Evolutionary conservation across 495 filamentous ascomycete species (phyloP).

Genomic region (Echria macrotheca): DNA sequence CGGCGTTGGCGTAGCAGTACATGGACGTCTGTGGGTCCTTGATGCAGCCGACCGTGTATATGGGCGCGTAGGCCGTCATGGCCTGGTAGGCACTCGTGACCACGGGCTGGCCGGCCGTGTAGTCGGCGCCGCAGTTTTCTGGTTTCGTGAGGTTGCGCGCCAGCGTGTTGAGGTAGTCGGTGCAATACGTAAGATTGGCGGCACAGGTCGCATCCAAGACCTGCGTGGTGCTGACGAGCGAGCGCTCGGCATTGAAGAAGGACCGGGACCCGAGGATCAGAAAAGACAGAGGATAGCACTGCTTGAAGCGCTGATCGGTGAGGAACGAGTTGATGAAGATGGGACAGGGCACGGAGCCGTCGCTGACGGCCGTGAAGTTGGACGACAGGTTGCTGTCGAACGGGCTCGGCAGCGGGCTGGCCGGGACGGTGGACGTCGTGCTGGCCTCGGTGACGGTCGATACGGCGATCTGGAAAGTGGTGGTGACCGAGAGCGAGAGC

Average conservation of each 20-base stretch:
- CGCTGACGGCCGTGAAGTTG: conserved; percentile 55
- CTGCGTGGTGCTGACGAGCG: conserved; percentile 58
- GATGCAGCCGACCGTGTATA: conserved; percentile 77
- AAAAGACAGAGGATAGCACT: conserved; percentile 70
- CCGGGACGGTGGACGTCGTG: conserved; percentile 22
- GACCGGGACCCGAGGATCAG: conserved; percentile 57
- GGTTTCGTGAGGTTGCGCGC: conserved; percentile 52
- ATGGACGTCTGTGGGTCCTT: conserved; percentile 46
- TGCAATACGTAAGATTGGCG: conserved; percentile 55
- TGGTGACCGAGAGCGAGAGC: conserved; percentile 22
- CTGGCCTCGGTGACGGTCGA: conserved; percentile 28
- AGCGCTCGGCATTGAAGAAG: conserved; percentile 71
- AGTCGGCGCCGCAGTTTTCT: conserved; percentile 67
- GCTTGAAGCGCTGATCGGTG: conserved; percentile 53
- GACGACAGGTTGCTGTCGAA: conserved; percentile 66
- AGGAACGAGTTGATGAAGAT: conserved; percentile 66
- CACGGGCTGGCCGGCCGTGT: conserved; percentile 54
- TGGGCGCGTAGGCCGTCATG: conserved; percentile 62
- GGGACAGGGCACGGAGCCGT: conserved; percentile 46
- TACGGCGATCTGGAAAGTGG: conserved; percentile 32
- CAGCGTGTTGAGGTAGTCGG: conserved; percentile 50
- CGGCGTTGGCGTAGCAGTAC: conserved; percentile 80
- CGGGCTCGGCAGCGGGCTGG: conserved; percentile 54
- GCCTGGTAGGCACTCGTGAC: conserved; percentile 64
- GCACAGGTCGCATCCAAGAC: conserved; percentile 68